Evolutionary conservation across 1,284 basidiomycete species (phyloP).

Genomic region (Gomphus sp.): DNA sequence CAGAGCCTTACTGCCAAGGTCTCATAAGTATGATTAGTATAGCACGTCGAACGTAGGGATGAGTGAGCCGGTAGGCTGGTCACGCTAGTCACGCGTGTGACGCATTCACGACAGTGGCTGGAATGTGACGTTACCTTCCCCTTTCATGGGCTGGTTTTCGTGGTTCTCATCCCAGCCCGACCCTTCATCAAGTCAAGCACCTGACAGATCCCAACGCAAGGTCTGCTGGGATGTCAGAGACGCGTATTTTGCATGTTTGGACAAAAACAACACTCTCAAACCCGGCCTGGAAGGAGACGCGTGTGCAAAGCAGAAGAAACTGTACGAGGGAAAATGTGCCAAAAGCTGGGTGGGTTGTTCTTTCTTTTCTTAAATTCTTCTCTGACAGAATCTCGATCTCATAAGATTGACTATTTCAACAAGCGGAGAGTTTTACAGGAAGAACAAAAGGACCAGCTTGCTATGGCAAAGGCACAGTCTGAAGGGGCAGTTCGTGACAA

Average conservation of each 20-base stretch:
- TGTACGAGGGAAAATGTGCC: slow-evolving; percentile 61
- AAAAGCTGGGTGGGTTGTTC: slow-evolving; percentile 67
- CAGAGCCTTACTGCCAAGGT: background rate
- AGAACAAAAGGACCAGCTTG: slow-evolving; percentile 58
- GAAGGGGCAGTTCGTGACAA: slow-evolving; percentile 22
- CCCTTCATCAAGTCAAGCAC: background rate
- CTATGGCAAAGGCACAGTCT: slow-evolving; percentile 44
- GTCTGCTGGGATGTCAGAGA: slow-evolving; percentile 71
- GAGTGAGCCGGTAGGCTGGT: background rate
- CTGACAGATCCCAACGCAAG: slow-evolving; percentile 15
- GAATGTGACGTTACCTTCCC: background rate
- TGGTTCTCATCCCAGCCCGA: slow-evolving; percentile 5
- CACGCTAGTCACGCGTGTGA: background rate
- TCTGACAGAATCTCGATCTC: background rate
- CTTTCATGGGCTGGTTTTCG: slow-evolving; percentile 7
- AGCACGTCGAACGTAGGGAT: background rate
- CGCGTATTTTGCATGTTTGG: slow-evolving; percentile 69
- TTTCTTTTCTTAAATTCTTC: background rate
- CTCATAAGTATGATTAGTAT: background rate
- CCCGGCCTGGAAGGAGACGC: slow-evolving; percentile 38
- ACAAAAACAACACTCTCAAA: slow-evolving; percentile 51
- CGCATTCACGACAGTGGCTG: background rate
- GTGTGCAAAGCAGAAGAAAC: slow-evolving; percentile 42
- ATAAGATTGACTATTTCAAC: slow-evolving; percentile 77
- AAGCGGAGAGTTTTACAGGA: slow-evolving; percentile 67